Conservation (phyloP, 108 stramenopile genomes). For the Craspedostauros australis region DNA sequence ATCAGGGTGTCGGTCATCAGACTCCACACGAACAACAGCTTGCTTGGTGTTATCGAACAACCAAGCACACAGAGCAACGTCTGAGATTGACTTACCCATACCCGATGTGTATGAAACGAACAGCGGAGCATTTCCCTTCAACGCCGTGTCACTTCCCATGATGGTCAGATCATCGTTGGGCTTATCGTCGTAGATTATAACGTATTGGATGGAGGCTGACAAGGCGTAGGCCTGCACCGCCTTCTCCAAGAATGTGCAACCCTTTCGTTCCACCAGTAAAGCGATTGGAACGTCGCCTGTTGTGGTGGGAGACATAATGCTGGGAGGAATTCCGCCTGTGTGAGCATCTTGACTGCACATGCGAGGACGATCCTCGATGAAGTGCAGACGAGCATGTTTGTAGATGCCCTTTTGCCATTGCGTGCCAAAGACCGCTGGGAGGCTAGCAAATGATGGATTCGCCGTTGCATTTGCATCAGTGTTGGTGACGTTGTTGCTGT, state of each 20-base stretch:
- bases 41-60: background rate
- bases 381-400: conserved; percentile 11
- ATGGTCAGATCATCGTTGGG: conserved; percentile 7
- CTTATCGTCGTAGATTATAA: conserved; percentile 29
- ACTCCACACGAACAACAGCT: background rate
- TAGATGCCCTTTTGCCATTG: background rate
- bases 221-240: conserved; percentile 36
- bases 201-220: conserved; percentile 3
- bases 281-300: conserved; percentile 28
- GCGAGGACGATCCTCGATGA: background rate
- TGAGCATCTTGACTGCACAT: background rate
- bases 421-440: conserved; percentile 16
- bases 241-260: conserved; percentile 58
- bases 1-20: background rate
- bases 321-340: background rate
- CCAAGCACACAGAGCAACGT: background rate
- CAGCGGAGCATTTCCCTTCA: conserved; percentile 16
- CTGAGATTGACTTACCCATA: conserved; percentile 11
- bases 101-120: conserved; percentile 27
- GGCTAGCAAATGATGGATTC: conserved; percentile 8
- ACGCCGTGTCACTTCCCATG: conserved; percentile 21
- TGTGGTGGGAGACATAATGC: conserved; percentile 4
- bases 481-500: conserved; percentile 1
- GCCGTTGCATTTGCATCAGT: conserved; percentile 30
- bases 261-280: conserved; percentile 44